Base-by-base conservation (phyloP, 179 eudicot genomes). In the Spinacia oleracea region DNA sequence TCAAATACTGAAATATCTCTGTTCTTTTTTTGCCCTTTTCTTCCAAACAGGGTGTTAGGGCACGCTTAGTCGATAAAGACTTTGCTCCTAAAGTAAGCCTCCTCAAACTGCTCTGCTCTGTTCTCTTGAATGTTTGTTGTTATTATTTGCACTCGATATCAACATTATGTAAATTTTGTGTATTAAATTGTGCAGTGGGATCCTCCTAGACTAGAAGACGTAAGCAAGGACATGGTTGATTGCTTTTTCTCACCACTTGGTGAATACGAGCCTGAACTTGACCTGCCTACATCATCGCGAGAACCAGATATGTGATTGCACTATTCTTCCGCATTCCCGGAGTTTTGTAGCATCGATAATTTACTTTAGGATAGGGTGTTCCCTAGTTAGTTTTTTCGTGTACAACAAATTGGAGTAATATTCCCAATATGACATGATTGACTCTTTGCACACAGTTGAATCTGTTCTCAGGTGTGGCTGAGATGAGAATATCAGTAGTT, bases 61-160 rank as follows among this genome's bases (percentile, higher is more conserved):
- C 99, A 65, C 88, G 97, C 78, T 84, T 96, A 51, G 89, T 93
- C 48, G 98, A 93, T 86, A 93, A 95, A 81, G 98, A 95, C 87
- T 95, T 93, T 80, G 89, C 93, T 79, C 98, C 98, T 18, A 93
- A 91, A 89, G 98, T 95, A 84, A 81, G 81, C 25, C 31, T 43
- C 40, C 58, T 55, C 55, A 11, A 14, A 27, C 15, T 64, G n/a
- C 42, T 32, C 5, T 40, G 60, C 65, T 27, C 31, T 32, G 9
- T 40, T 69, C 65, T 27, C 31, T n/a, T 9, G 29, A 29, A 76
- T n/a, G 21, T 71, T 31, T 27, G 4, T 35, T 20, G 16, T 18
- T 46, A 21, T n/a, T 62, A 21, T 63, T 65, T 11, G 32, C 1
- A 48, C 45, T 32, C 29, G 6, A 32, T 74, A 70, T 74, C 3